Conservation (phyloP, 2,329 filamentous ascomycete genomes). For the Pseudocercospora musae region DNA sequence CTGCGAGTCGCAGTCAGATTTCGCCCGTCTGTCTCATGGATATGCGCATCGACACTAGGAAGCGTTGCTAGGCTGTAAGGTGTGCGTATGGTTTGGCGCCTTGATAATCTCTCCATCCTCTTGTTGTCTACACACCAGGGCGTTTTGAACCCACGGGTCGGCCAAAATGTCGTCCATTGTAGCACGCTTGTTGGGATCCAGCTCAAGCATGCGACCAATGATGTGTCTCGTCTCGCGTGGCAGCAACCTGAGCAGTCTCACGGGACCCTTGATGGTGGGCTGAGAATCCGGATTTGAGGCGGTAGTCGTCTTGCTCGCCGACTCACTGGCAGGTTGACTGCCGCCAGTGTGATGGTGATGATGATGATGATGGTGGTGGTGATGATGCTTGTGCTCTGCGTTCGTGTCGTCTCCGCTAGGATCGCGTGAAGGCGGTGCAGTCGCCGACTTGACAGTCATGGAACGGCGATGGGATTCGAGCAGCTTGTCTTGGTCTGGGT, state of each 20-base stretch:
- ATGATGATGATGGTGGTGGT: too few relatives aligned
- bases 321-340: constrained; percentile 44
- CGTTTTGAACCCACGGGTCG: constrained; percentile 86
- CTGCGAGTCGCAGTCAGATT: neutral
- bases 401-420: constrained; percentile 27
- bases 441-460: constrained; percentile 28
- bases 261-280: constrained; percentile 80
- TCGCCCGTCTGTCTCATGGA: neutral
- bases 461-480: constrained; percentile 30
- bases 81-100: constrained; percentile 76
- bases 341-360: constrained; percentile 36
- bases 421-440: constrained; percentile 42
- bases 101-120: constrained; percentile 68
- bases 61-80: constrained; percentile 50
- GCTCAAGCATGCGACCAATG: constrained; percentile 85
- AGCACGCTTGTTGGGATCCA: constrained; percentile 78
- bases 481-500: constrained; percentile 56
- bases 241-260: constrained; percentile 80
- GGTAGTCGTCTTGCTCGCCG: constrained; percentile 22
- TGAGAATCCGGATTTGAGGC: constrained; percentile 29
- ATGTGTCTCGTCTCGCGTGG: constrained; percentile 88
- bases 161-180: constrained; percentile 80
- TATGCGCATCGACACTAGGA: constrained; percentile 10
- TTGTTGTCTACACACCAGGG: constrained; percentile 77
- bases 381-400: constrained; percentile 20